These are phyloP conservation scores for Trichoderma harzianum DNA, from an alignment of 2,329 filamentous ascomycete genomes.

Conservation along the genomic window DNA sequence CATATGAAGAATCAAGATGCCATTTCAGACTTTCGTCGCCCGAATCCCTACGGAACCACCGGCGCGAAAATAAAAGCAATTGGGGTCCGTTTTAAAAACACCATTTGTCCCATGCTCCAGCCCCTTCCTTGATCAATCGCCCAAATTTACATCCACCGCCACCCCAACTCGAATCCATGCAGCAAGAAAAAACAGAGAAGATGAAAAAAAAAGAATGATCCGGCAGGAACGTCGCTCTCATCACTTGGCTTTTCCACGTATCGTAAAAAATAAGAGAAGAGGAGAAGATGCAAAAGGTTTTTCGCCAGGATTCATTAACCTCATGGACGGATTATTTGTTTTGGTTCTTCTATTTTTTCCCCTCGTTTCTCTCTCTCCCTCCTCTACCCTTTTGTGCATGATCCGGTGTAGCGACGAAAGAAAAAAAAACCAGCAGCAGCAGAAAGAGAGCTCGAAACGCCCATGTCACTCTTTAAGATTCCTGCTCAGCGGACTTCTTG, in stretches of 20 bases:
- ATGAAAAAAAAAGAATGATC: neutral
- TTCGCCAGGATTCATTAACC: conserved; percentile 17
- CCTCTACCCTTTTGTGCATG: conserved; percentile 21
- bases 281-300: neutral
- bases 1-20: conserved; percentile 34
- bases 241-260: neutral
- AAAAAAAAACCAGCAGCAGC: conserved; percentile 7
- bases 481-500: conserved; percentile 34
- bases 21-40: conserved; percentile 33
- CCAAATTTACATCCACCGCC: conserved; percentile 18
- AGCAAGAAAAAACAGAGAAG: neutral
- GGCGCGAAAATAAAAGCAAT: conserved; percentile 26
- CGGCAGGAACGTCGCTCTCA: conserved; percentile 7
- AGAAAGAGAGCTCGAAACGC: conserved; percentile 10
- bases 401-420: conserved; percentile 18
- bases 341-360: conserved; percentile 10
- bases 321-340: conserved; percentile 12
- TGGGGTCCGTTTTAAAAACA: conserved; percentile 26
- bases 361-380: conserved; percentile 19
- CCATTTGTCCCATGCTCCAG: conserved; percentile 35
- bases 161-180: conserved; percentile 9
- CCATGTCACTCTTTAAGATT: conserved; percentile 29
- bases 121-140: conserved; percentile 22
- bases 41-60: conserved; percentile 33
- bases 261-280: conserved; percentile 6